Evolutionary conservation across 768 basidiomycete genomes (phyloP), one percentile per base, ranked within the genome.

Genomic region (Russula compacta): DNA sequence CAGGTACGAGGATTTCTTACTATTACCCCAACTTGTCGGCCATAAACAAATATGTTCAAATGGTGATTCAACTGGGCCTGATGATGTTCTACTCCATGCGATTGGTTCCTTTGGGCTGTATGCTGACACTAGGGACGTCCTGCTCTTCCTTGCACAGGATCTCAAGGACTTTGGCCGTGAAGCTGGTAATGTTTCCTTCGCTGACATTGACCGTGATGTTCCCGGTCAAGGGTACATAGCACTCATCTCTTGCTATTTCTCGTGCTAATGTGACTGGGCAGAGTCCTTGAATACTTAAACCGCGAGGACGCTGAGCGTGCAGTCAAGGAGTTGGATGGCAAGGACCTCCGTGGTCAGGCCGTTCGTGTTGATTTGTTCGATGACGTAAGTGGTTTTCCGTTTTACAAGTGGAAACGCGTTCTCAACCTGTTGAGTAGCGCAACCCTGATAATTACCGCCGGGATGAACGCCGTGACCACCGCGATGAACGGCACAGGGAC

Each of bases 161-260:
- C 78, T 98, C 72, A 98, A 98, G 75, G 95, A 98, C 71, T 98
- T 95, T 64, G 95, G 94, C 67, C 91, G 95, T 63, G 87, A 92
- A 69, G 91, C 90, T 53, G 94, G 92, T 46, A 89, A 85, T 70
- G 92, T 98, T 60, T 91, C 89, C 19, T 98, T 89, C 69, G 93
- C 95, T 44, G 95, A 98, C 70, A 87, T 98, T 63, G 95, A 98
- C 71, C 86, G 92, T 42, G 87, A 94, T 69, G 72, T 73, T 64
- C 84, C 89, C 29, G 89, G 88, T 36, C 85, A 92, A 78, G 95
- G 95, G 95, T 97, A 64, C 64, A 87, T 73, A 15, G 57, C 10
- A 47, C 55, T 50, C 21, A 44, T 40, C 21, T 12, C 53, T 46
- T 21, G 15, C 38, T 54, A 44, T 36, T 65, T 21, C 38, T 47